These are phyloP conservation scores for Hypoxylon sp. DNA, from an alignment of 2,329 filamentous ascomycete species.

Conservation along the genomic window DNA sequence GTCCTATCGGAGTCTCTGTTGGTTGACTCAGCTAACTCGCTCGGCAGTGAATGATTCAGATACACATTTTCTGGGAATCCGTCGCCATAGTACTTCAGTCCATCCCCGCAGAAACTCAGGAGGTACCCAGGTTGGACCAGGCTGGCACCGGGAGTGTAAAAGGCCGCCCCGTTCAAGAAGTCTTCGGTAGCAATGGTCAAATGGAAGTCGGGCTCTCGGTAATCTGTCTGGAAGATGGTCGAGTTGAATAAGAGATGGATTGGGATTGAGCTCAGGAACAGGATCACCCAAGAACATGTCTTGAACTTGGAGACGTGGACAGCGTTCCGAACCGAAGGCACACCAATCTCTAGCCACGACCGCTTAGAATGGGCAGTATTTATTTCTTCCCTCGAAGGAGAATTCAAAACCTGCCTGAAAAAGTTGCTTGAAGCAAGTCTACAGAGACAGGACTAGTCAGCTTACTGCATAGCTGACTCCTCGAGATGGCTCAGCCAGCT, in stretches of 20 bases:
- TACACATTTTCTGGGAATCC: too few relatives aligned
- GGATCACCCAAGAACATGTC: constrained; percentile 26
- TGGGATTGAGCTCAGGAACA: constrained; percentile 35
- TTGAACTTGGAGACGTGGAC: constrained; percentile 34
- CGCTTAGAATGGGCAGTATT: constrained; percentile 53
- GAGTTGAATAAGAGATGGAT: constrained; percentile 38
- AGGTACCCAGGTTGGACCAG: constrained; percentile 1
- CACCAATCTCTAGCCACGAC: constrained; percentile 54
- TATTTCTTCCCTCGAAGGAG: constrained; percentile 57
- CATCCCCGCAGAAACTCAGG: background rate
- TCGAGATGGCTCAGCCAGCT: background rate
- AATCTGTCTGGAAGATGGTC: constrained; percentile 27
- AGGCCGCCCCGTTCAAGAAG: constrained; percentile 25
- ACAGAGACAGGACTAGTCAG: background rate
- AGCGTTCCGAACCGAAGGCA: constrained; percentile 51
- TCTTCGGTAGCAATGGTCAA: constrained; percentile 35
- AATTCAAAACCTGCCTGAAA: constrained; percentile 57
- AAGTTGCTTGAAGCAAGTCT: constrained; percentile 56
- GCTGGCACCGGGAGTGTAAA: constrained; percentile 27
- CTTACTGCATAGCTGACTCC: background rate
- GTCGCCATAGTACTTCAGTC: background rate
- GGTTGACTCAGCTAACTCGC: constrained; percentile 7
- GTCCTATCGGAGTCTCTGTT: constrained; percentile 2
- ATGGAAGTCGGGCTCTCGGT: constrained; percentile 14
- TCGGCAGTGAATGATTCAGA: too few relatives aligned